Evolutionary conservation across 148 eudicot species (phyloP).

Genomic region (Rhododendron simsii): DNA sequence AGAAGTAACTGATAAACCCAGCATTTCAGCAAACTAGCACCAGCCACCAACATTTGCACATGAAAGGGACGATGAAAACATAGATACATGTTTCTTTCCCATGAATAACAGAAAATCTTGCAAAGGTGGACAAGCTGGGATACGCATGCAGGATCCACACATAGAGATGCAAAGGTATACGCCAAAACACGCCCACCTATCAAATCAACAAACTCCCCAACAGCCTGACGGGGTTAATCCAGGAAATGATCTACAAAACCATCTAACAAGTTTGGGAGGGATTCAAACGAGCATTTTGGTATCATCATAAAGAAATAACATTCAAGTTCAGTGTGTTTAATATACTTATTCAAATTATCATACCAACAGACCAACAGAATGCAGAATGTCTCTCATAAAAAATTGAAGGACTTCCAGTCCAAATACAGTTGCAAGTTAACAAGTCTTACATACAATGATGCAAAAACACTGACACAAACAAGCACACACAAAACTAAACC

Average conservation of each 20-base stretch:
- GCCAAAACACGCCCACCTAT: background rate
- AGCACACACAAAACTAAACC: background rate
- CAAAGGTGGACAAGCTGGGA: background rate
- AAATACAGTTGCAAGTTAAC: background rate
- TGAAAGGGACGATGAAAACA: background rate
- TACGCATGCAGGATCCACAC: background rate
- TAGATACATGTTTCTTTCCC: background rate
- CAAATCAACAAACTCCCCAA: slow-evolving; percentile 4
- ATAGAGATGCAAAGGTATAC: background rate
- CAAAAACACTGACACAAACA: background rate
- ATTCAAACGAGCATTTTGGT: background rate
- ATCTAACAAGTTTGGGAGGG: background rate
- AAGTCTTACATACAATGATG: background rate
- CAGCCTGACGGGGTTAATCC: background rate
- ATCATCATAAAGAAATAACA: background rate
- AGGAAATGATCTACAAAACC: slow-evolving; percentile 1
- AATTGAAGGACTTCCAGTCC: background rate
- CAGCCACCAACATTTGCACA: background rate
- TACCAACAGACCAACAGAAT: background rate
- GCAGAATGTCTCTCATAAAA: background rate
- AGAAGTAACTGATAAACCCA: background rate
- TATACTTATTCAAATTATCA: background rate
- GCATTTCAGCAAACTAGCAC: background rate
- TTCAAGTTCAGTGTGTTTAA: background rate
- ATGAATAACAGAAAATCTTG: background rate